Conservation (phyloP, 306 rosid species). For the Vigna trinervia region DNA sequence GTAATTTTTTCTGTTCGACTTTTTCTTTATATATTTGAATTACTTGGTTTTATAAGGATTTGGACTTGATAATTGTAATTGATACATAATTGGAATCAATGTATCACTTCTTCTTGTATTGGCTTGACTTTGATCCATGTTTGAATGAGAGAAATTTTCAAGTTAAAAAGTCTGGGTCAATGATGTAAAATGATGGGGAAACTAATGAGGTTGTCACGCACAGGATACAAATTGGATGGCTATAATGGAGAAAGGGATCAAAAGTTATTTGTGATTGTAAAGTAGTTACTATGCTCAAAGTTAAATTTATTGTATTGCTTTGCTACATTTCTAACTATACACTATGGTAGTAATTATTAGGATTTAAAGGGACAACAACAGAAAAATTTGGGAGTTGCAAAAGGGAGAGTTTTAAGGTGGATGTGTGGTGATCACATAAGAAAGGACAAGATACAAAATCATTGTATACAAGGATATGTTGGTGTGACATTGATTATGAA, state of each 20-base stretch:
- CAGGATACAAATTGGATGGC: not conserved
- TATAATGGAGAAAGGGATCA: not conserved
- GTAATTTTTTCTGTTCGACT: not conserved
- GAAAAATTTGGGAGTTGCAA: not conserved
- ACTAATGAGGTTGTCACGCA: not conserved
- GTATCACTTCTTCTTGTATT: not conserved
- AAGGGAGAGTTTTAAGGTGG: not conserved
- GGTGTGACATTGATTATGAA: not conserved
- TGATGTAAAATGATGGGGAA: not conserved
- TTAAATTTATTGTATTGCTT: not conserved
- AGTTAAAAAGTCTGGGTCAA: not conserved
- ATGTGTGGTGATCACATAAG: not conserved
- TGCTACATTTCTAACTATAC: not conserved
- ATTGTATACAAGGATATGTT: not conserved
- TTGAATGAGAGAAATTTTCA: not conserved
- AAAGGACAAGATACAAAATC: not conserved
- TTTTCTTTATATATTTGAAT: not conserved
- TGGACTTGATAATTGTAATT: conserved; percentile 11
- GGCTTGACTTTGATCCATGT: not conserved
- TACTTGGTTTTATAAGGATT: conserved; percentile 23
- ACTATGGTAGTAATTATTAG: not conserved
- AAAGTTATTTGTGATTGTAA: not conserved
- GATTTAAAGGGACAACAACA: not conserved
- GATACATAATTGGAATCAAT: conserved; percentile 17
- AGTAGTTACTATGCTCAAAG: not conserved